These are phyloP conservation scores for Solanum appendiculatum DNA, from an alignment of 257 asterid species.

Conservation along the genomic window DNA sequence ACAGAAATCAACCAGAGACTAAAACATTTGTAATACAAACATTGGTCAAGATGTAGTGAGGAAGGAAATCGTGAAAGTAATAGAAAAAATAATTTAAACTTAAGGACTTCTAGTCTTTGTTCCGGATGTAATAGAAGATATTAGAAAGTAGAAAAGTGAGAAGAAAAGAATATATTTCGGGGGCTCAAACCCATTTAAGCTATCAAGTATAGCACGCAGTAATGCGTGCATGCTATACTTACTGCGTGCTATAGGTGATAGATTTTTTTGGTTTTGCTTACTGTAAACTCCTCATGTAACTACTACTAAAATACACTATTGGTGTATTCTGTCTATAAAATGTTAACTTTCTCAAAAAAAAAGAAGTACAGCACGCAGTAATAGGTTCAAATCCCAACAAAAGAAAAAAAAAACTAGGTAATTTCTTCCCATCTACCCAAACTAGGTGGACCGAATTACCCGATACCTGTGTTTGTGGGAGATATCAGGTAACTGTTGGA, in stretches of 20 bases:
- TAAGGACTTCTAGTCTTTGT: neutral
- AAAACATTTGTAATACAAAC: neutral
- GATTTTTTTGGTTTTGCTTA: no score
- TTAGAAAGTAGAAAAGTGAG: neutral
- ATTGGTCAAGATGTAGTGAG: neutral
- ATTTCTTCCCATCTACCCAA: neutral
- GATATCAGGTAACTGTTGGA: neutral
- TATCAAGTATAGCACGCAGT: neutral
- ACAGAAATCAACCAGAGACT: neutral
- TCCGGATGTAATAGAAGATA: neutral
- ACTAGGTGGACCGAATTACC: neutral
- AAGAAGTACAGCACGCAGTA: neutral
- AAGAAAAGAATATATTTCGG: neutral
- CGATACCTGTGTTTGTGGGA: neutral
- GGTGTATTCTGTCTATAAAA: no score
- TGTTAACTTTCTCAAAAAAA: no score
- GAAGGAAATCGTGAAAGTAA: neutral
- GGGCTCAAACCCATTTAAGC: neutral
- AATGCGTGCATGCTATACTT: no score
- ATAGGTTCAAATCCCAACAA: neutral
- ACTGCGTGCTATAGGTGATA: no score
- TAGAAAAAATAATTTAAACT: neutral
- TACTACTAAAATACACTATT: no score
- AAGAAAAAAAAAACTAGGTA: neutral
- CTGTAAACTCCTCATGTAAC: no score